phyloP scores from a whole-genome alignment of 192 early-diverging fungal genomes.

The Oehlia diaphana region DNA sequence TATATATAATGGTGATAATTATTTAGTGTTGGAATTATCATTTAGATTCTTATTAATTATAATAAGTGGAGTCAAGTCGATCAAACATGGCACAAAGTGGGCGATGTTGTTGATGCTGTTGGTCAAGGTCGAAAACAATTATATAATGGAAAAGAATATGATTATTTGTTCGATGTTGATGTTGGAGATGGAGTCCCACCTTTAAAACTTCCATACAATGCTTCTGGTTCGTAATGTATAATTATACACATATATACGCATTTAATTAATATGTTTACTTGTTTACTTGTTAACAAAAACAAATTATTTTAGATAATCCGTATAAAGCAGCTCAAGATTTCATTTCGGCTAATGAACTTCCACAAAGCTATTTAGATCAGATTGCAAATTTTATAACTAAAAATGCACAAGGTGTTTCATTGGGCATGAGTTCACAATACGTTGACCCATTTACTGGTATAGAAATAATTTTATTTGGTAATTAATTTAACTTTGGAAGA shows the following conservation, averaged over 20 bases:
- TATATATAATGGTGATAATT: not conserved
- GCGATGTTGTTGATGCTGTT: slow-evolving; percentile 90
- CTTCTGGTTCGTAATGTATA: slow-evolving; percentile 48
- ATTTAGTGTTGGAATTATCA: not conserved
- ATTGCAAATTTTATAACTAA: slow-evolving; percentile 92
- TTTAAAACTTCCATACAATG: slow-evolving; percentile 94
- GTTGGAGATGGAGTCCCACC: slow-evolving; percentile 77
- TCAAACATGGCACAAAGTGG: slow-evolving; percentile 81
- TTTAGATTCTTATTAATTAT: not conserved
- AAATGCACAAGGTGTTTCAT: slow-evolving; percentile 69
- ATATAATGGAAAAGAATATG: slow-evolving; percentile 88
- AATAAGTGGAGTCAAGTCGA: slow-evolving; percentile 65
- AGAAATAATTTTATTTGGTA: not conserved
- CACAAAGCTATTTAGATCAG: slow-evolving; percentile 85
- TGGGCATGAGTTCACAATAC: slow-evolving; percentile 46
- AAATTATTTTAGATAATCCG: slow-evolving; percentile 74
- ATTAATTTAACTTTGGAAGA: not conserved
- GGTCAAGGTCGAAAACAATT: slow-evolving; percentile 74
- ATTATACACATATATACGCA: no score
- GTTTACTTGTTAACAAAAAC: not conserved
- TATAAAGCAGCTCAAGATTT: slow-evolving; percentile 92
- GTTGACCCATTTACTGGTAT: slow-evolving; percentile 59
- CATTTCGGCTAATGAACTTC: slow-evolving; percentile 75
- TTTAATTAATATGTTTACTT: not conserved
- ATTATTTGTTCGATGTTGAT: slow-evolving; percentile 98